Base-by-base conservation (phyloP, 768 basidiomycete species). In the Phlegmacium glaucopus region DNA sequence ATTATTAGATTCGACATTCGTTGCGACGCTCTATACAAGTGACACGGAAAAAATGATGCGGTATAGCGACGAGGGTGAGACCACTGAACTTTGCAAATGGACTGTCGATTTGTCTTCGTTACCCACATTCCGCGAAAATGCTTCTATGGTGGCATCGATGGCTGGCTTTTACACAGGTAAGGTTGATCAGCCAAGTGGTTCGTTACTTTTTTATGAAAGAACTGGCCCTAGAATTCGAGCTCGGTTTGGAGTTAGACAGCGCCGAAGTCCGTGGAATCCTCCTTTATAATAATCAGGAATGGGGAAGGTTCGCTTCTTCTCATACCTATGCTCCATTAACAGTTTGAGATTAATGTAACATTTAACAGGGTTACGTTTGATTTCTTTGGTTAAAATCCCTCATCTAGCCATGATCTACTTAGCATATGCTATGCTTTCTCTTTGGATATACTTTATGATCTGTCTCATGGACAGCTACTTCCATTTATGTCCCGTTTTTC, bases 11-110 rank as follows among this genome's bases (percentile, higher is more conserved):
- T 82, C 83, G 25, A 69, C 80, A 38, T 93, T 92, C 55, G 82
- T 89, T 43, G 90, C 90, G n/a, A 82, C 86, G 42, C 67, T 93
- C 48, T 92, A 81, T 64, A 88, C 87, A 8, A 85, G 84, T 36
- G 86, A 89, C 48, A 68, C 72, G n/a, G 85, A 87, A 56, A 79
- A 72, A 57, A 72, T 83, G 38, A 84, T 88, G 85, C 74, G 90
- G 52, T 93, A 92, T 57, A 88, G 83, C 1, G 90, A 93, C 61
- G 90, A 93, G 70, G 87, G 87, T 25, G 87, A 87, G 58, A 83
- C 79, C 4, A 69, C 61, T 50, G 87, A 90, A 61, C 66, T 90
- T 39, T 90, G 87, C 70, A 85, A 87, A 67, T 93, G 90, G 90
- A 91, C 86, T 9, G 90, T 93, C 28, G 85, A 93, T 64, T 74